These are phyloP conservation scores for Plasmodium sp. DNA, from an alignment of 169 alveolate genomes.

Conservation along the genomic window DNA sequence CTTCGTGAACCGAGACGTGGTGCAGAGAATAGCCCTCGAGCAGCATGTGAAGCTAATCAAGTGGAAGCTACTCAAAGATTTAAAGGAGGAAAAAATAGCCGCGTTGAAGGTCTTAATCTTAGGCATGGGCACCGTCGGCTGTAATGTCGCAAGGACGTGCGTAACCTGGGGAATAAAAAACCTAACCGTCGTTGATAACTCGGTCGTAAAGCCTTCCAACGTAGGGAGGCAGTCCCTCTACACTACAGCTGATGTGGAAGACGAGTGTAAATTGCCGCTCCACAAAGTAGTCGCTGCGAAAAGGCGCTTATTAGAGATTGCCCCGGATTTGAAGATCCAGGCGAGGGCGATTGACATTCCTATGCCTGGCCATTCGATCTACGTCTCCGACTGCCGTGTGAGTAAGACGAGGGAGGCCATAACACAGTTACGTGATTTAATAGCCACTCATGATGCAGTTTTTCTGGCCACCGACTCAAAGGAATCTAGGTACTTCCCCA, in stretches of 20 bases:
- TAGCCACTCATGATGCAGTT: slow-evolving; percentile 77
- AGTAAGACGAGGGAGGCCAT: slow-evolving; percentile 3
- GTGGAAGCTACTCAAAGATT: slow-evolving; percentile 81
- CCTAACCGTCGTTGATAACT: slow-evolving; percentile 77
- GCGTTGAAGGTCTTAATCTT: slow-evolving; percentile 74
- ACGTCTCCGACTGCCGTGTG: slow-evolving; percentile 37
- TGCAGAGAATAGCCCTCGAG: slow-evolving; percentile 74
- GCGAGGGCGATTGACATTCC: slow-evolving; percentile 77
- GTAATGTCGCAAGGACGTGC: slow-evolving; percentile 78
- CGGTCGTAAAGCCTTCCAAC: slow-evolving; percentile 76
- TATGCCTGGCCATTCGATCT: slow-evolving; percentile 82
- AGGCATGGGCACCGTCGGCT: slow-evolving; percentile 87
- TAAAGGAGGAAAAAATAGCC: slow-evolving; percentile 72
- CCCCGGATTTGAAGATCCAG: slow-evolving; percentile 77
- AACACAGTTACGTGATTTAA: slow-evolving; percentile 29
- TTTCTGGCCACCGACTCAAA: slow-evolving; percentile 83
- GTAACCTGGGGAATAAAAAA: slow-evolving; percentile 83
- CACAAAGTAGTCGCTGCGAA: slow-evolving; percentile 80
- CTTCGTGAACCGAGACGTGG: slow-evolving; percentile 47
- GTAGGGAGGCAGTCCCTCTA: slow-evolving; percentile 80
- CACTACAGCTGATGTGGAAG: slow-evolving; percentile 26
- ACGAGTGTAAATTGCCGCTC: slow-evolving; percentile 10
- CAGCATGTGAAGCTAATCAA: slow-evolving; percentile 79
- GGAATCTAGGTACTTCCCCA: slow-evolving; percentile 86
- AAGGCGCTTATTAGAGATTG: slow-evolving; percentile 67